Evolutionary conservation across 1,284 basidiomycete species (phyloP).

Genomic region (Microbotryum violaceum): DNA sequence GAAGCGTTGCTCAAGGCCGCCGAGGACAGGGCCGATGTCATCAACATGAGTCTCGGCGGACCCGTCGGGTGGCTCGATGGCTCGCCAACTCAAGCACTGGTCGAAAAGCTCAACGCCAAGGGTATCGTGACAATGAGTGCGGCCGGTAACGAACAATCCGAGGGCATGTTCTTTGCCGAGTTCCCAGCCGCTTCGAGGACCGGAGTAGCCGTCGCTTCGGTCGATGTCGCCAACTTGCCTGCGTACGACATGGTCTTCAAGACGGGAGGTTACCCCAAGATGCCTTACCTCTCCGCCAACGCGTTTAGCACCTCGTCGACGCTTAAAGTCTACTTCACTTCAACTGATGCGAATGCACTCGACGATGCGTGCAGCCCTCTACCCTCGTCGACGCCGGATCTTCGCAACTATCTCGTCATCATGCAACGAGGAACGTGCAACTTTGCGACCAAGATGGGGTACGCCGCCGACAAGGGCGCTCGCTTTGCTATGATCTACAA

Average conservation of each 20-base stretch:
- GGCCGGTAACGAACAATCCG: slow-evolving; percentile 22
- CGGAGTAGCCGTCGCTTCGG: slow-evolving; percentile 11
- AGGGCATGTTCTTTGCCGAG: slow-evolving; percentile 27
- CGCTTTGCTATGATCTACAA: slow-evolving; percentile 26
- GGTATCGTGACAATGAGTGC: slow-evolving; percentile 16
- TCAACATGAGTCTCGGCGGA: slow-evolving; percentile 21
- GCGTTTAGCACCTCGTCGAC: slow-evolving; percentile 30
- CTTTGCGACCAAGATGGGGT: slow-evolving; percentile 20
- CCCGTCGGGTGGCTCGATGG: slow-evolving; percentile 19
- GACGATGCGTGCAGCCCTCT: slow-evolving; percentile 54
- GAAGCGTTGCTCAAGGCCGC: slow-evolving; percentile 8
- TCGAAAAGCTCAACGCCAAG: slow-evolving; percentile 10
- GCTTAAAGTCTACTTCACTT: slow-evolving; percentile 36
- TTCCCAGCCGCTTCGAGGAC: slow-evolving; percentile 11
- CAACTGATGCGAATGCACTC: slow-evolving; percentile 37
- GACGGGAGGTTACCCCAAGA: slow-evolving; percentile 32
- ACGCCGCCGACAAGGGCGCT: slow-evolving; percentile 19
- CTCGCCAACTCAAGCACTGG: slow-evolving; percentile 14
- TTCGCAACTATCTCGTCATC: slow-evolving; percentile 48
- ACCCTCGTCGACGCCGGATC: slow-evolving; percentile 50
- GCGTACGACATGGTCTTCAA: slow-evolving; percentile 34
- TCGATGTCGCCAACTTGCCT: slow-evolving; percentile 9
- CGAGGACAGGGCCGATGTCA: slow-evolving; percentile 19
- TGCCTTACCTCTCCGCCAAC: slow-evolving; percentile 31
- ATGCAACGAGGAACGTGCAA: slow-evolving; percentile 49